Evolutionary conservation across 2,329 filamentous ascomycete species (phyloP), one percentile per base, ranked within the genome.

Genomic region (Nemania sp.): DNA sequence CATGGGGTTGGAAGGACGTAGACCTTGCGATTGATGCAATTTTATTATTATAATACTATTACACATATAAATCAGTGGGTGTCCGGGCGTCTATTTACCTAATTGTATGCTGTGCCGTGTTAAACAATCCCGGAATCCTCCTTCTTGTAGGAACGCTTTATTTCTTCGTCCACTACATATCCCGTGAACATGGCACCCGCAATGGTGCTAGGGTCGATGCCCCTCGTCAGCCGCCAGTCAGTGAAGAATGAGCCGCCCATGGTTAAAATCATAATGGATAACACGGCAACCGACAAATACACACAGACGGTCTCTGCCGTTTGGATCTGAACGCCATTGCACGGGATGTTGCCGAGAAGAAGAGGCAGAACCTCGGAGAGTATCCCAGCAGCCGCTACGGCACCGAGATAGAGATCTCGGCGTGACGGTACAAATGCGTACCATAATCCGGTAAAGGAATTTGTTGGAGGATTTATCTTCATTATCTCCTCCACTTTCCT

Each of bases 291-390:
- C 1, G 70, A 68, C 8, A 78, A 54, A 23, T 72, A 72, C 0
- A 74, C 70, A 56, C 75, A 80, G 5, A 74, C 65, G 0, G 67
- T 67, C 42, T 77, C 74, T 0, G 75, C 71, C 14, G 63, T 62
- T 28, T 68, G 64, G 0, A 71, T 72, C 46, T 77, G 74, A 0
- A 73, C 71, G 2, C 74, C 68, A 47, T 71, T 75, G 63, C 77
- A 78, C 0, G 78, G 75, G 2, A 80, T 70, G 55, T 79, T 80
- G 59, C 76, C 71, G 2, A 81, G 70, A 1, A 77, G 68, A 17
- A 80, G 68, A 1, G 78, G 78, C n/a, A 81, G 72, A 42, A 79
- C 73, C 43, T 81, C 78, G 19, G 77, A 72, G 2, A 80, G 66
- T 19, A 80, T 71, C 3, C 75, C 69, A 41, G 75, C 73, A 5